Percentiles rank a stretch among this genome's conserved stretches.
These are phyloP conservation scores for Thalassiosira oceanica DNA, from an alignment of 352 stramenopile species.

Conservation along the genomic window DNA sequence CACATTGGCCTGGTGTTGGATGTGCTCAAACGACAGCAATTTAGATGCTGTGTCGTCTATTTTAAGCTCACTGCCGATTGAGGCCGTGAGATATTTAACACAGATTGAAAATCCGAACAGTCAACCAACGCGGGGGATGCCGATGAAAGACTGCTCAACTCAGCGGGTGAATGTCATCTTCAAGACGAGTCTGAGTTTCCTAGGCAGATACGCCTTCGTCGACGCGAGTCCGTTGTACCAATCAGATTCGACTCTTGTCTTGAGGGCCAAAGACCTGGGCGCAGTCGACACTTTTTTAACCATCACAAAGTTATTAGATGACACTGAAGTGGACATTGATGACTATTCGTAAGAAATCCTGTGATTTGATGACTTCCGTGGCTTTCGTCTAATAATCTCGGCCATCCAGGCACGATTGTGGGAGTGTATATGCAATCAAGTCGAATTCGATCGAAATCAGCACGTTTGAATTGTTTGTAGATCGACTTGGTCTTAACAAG, in stretches of 20 bases:
- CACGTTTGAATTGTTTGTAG: constrained; percentile 20
- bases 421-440: constrained; percentile 21
- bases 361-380: too few relatives aligned
- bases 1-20: constrained; percentile 45
- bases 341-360: too few relatives aligned
- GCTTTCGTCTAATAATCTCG: too few relatives aligned
- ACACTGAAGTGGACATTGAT: constrained; percentile 39
- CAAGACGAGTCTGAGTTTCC: constrained; percentile 35
- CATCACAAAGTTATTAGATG: constrained; percentile 23
- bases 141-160: constrained; percentile 43
- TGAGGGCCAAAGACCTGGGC: constrained; percentile 46
- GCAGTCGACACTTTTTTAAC: constrained; percentile 37
- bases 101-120: constrained; percentile 35
- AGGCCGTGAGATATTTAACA: constrained; percentile 32
- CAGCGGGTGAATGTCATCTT: constrained; percentile 36
- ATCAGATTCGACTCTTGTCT: constrained; percentile 36
- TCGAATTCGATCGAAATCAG: constrained; percentile 17
- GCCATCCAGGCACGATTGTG: constrained; percentile 24
- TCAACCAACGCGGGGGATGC: constrained; percentile 9
- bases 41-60: constrained; percentile 23
- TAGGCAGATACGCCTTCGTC: constrained; percentile 42
- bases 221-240: constrained; percentile 22
- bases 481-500: constrained; percentile 26
- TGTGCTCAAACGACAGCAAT: constrained; percentile 44
- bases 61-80: constrained; percentile 11